Conservation (phyloP, 805 yeast species). For the Komagataella ulmi region DNA sequence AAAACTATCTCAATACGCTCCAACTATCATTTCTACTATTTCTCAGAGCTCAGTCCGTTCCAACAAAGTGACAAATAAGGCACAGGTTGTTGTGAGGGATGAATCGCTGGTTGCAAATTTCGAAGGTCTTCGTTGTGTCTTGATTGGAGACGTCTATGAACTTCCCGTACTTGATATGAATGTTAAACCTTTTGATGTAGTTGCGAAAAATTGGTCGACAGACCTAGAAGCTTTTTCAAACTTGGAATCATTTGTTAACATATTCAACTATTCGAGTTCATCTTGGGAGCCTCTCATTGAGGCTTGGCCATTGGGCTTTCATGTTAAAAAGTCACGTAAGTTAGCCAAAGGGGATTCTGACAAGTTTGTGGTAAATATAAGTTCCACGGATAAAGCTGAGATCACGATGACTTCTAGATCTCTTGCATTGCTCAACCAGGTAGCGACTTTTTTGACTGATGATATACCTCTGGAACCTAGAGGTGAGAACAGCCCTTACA, state of each 20-base stretch:
- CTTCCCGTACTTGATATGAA: constrained; percentile 75
- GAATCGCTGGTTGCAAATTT: constrained; percentile 55
- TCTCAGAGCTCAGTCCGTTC: constrained; percentile 20
- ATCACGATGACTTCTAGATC: constrained; percentile 73
- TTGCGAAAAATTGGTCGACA: constrained; percentile 77
- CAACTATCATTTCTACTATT: constrained; percentile 42
- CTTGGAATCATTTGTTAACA: constrained; percentile 54
- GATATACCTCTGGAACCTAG: constrained; percentile 46
- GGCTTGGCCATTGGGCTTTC: constrained; percentile 70
- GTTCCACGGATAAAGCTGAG: constrained; percentile 69
- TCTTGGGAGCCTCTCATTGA: constrained; percentile 94
- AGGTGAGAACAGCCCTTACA: constrained; percentile 74
- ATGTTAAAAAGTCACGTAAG: constrained; percentile 32
- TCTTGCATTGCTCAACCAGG: constrained; percentile 61
- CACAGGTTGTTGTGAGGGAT: constrained; percentile 39
- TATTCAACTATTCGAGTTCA: constrained; percentile 80
- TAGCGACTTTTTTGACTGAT: constrained; percentile 42
- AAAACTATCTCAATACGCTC: constrained; percentile 52
- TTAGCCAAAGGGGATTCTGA: constrained; percentile 25
- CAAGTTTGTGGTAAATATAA: constrained; percentile 47
- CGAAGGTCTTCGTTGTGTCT: constrained; percentile 68
- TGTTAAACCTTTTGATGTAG: constrained; percentile 52
- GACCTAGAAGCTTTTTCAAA: constrained; percentile 59
- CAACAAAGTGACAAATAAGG: constrained; percentile 8
- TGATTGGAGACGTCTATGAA: constrained; percentile 87